These are phyloP conservation scores for Hansfordia pulvinata DNA, from an alignment of 2,329 filamentous ascomycete species.

Conservation along the genomic window DNA sequence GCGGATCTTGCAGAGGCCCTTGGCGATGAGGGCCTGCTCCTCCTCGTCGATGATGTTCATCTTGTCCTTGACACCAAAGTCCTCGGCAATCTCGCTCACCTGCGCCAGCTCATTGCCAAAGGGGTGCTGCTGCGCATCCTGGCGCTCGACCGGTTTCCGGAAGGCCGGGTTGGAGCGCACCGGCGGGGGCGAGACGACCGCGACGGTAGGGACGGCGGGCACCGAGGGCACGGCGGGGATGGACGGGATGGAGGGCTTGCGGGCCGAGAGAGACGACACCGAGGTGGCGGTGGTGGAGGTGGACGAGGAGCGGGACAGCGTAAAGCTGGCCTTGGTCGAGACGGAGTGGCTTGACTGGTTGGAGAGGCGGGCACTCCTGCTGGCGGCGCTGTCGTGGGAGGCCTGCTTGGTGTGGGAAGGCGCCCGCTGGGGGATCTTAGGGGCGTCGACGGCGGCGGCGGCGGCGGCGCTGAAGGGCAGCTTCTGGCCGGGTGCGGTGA, in stretches of 20 bases:
- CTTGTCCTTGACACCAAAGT: constrained; percentile 54
- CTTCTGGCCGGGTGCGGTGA: constrained; percentile 37
- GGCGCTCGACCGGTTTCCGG: constrained; percentile 12
- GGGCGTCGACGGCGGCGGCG: constrained; percentile 35
- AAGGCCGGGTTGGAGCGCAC: constrained; percentile 10
- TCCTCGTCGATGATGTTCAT: constrained; percentile 59
- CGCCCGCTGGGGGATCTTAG: constrained; percentile 63
- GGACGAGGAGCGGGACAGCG: constrained; percentile 43
- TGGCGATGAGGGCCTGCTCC: constrained; percentile 51
- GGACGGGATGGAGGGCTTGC: constrained; percentile 15
- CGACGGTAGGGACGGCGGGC: constrained; percentile 16
- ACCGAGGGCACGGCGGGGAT: constrained; percentile 17
- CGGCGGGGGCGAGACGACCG: constrained; percentile 17
- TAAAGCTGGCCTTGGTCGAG: constrained; percentile 42
- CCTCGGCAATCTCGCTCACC: constrained; percentile 85
- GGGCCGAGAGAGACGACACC: constrained; percentile 20
- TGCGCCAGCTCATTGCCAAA: constrained; percentile 86
- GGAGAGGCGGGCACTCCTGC: constrained; percentile 40
- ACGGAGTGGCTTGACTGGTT: constrained; percentile 36
- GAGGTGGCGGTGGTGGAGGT: constrained; percentile 38
- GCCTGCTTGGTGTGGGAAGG: constrained; percentile 83
- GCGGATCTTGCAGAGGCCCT: constrained; percentile 59
- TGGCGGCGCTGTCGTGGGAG: constrained; percentile 58
- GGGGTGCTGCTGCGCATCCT: constrained; percentile 40
- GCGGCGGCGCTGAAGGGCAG: constrained; percentile 25